Conservation (phyloP, 768 basidiomycete species). For the Suillus discolor region DNA sequence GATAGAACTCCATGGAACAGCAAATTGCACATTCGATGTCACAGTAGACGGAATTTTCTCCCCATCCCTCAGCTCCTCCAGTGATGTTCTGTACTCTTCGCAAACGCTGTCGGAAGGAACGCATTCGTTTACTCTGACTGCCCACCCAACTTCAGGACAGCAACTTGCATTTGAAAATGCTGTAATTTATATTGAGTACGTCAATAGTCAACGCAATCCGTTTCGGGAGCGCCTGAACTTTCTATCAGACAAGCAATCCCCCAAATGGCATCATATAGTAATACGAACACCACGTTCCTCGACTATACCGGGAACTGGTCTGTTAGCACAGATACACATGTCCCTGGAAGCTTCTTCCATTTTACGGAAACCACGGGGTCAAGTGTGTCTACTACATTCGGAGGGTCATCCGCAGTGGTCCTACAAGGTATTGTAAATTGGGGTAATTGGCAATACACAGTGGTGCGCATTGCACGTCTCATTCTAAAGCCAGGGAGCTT, state of each 20-base stretch:
- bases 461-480: conserved; percentile 17
- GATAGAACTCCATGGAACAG: conserved; percentile 12
- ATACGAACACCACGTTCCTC: conserved; percentile 18
- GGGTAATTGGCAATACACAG: conserved; percentile 27
- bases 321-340: conserved; percentile 6
- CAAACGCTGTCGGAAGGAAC: conserved; percentile 8
- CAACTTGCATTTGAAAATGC: conserved; percentile 14
- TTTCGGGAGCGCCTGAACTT: neutral
- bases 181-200: conserved; percentile 4
- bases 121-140: conserved; percentile 15
- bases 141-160: conserved; percentile 12
- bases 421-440: conserved; percentile 22
- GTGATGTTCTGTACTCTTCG: conserved; percentile 9
- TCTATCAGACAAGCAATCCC: conserved; percentile 7
- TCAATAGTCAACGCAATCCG: neutral
- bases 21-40: conserved; percentile 18
- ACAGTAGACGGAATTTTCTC: conserved; percentile 10
- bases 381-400: conserved; percentile 12
- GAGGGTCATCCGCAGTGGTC: conserved; percentile 13
- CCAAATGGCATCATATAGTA: conserved; percentile 4
- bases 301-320: conserved; percentile 18
- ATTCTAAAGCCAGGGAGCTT: neutral
- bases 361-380: conserved; percentile 8
- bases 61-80: conserved; percentile 2
- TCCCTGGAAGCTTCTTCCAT: conserved; percentile 12